Evolutionary conservation across 2,329 filamentous ascomycete genomes (phyloP).

Genomic region (Diaporthe humulicola): DNA sequence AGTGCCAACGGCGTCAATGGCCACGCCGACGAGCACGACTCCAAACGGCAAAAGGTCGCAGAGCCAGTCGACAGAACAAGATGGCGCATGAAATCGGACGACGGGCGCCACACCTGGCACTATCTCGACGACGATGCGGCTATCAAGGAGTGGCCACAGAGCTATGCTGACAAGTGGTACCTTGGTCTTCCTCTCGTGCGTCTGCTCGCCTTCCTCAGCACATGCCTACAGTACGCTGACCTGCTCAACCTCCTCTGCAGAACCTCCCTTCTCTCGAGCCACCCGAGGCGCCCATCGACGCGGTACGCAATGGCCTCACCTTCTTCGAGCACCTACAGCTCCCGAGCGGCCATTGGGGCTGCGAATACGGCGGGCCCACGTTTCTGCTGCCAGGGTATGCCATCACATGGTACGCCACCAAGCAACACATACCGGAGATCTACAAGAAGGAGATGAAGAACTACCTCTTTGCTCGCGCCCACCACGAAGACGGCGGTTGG

Average conservation of each 20-base stretch:
- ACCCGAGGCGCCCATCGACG: slow-evolving; percentile 79
- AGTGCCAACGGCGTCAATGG: slow-evolving; percentile 47
- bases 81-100: slow-evolving; percentile 88
- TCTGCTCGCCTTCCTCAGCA: slow-evolving; percentile 8
- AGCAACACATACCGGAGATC: slow-evolving; percentile 85
- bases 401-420: slow-evolving; percentile 88
- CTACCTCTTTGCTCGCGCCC: slow-evolving; percentile 87
- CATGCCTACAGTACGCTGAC: neutral
- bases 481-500: slow-evolving; percentile 95
- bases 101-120: slow-evolving; percentile 92
- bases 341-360: slow-evolving; percentile 92
- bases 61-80: slow-evolving; percentile 81
- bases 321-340: slow-evolving; percentile 95
- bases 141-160: slow-evolving; percentile 84
- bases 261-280: slow-evolving; percentile 78
- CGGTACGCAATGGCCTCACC: slow-evolving; percentile 84
- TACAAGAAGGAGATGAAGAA: slow-evolving; percentile 91
- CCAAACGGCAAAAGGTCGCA: slow-evolving; percentile 62
- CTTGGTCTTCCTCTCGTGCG: slow-evolving; percentile 83
- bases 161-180: slow-evolving; percentile 88
- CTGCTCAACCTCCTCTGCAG: slow-evolving; percentile 59
- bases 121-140: slow-evolving; percentile 84
- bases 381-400: slow-evolving; percentile 91
- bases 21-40: slow-evolving; percentile 44
- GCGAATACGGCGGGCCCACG: slow-evolving; percentile 98